Evolutionary conservation across 176 grass and related monocot genomes (phyloP), one percentile per base, ranked within the genome.

Genomic region (Triticum aestivum): DNA sequence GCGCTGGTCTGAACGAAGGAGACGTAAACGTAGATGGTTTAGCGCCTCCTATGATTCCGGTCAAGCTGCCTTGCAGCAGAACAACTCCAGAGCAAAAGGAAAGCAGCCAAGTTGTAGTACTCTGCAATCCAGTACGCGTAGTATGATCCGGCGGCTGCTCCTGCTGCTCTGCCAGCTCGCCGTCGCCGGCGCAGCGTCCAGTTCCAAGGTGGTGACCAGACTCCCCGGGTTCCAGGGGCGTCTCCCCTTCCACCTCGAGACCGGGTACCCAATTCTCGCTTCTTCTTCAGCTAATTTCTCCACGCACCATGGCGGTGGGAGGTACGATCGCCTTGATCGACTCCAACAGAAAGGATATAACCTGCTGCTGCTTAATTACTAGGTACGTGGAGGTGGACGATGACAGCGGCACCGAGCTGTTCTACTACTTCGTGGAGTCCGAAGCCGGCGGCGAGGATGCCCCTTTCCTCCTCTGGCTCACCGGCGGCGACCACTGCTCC

Each of bases 371-470:
- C n/a, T 75, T 17, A 18, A 26, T 23, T 37, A 44, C 2, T 41
- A 90, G 91, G 85, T 95, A 91, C 73, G 82, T 90, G 26, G 77
- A 61, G 51, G 89, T 96, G 70, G 94, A 91, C 62, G 79, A 90
- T 62, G 74, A 30, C 18, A 86, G 81, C 17, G 87, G 87, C 38
- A 69, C 45, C 18, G 87, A 96, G 87, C 76, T 96, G 34, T 93
- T 96, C 73, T 96, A 93, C 82, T 93, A 93, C 74, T 96, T 93
- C 74, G 65, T 93, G 8, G 72, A 84, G n/a, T 78, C 91, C 1
- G 87, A 93, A 79, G 81, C 67, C 33, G 75, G 44, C 12, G 69
- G 20, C 21, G 26, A 59, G 24, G 9, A 3, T 12, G 18, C 1
- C 21, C 86, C 91, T 29, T 52, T 96, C 74, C 27, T 96, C 21